Evolutionary conservation across 768 basidiomycete genomes (phyloP), one percentile per base, ranked within the genome.

Genomic region (Termitomyces sp.): DNA sequence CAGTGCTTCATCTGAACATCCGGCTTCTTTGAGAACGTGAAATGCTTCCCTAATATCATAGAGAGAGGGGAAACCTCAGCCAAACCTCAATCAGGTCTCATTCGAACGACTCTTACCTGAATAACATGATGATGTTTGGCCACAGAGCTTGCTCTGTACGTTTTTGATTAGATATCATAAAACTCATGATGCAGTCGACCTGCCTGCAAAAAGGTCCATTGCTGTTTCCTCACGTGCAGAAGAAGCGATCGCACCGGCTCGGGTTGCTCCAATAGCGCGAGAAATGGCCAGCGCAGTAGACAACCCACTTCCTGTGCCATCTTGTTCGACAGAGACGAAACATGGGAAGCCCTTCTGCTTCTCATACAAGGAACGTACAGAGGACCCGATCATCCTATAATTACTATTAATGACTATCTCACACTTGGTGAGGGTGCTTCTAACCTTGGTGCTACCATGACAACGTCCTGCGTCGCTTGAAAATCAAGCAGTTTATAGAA

Each of bases 381-480:
- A 85, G 34, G 82, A 84, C 9, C 85, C 85, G 58, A 86, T 86
- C 85, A 86, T 86, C 42, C 84, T 85, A 60, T 16, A 42, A 31
- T 22, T 50, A 31, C 46, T 1, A 52, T 57, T 50, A 59, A 57
- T 24, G 16, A 36, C 8, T 22, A 22, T 49, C 39, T 6, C 7
- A 13, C 7, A 13, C 24, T 20, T 34, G 18, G 11, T 13, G 37
- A 9, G 9, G 16, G 30, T 50, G 34, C 13, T 30, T 61, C 60
- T 30, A 59, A 82, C 84, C 85, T 77, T 13, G 85, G 85, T 18
- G 84, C 85, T 51, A 87, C 85, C 85, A 86, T 87, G 27, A 85
- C 79, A 30, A 86, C 82, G 65, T 85, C 78, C 63, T 85, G 84
- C 20, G 73, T 69, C 1, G 78, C 69, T 54, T 75, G 74, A 67